Base-by-base conservation (phyloP, 2,329 filamentous ascomycete genomes). In the Ophiostoma perfectum region DNA sequence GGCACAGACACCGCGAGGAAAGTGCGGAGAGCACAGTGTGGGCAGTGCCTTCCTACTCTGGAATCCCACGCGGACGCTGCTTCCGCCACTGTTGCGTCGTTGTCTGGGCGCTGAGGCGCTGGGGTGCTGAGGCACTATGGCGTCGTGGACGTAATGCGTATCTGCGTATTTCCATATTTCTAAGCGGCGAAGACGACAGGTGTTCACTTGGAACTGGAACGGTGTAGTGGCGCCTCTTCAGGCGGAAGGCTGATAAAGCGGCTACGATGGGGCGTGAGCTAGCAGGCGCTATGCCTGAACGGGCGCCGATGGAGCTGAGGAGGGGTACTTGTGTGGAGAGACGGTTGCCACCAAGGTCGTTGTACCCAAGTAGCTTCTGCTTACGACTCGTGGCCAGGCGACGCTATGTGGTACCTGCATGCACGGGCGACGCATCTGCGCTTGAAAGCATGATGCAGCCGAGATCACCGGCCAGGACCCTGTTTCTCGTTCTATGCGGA, bases 171-270 rank as follows among this genome's bases (percentile, higher is more conserved):
- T 55, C 49, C 49, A 7, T 9, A 55, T 11, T 58, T 27, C 52
- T 27, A 58, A 60, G 63, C 18, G 7, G 9, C 8, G 64, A 71
- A 71, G 70, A 72, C 67, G 71, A 72, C 71, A 72, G 70, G 71
- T 72, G 71, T 72, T 71, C 71, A 67, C 63, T 71, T 69, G 60
- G 60, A 69, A 55, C 27, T 12, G 42, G 38, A 12, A 60, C 55
- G 63, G 41, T 9, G 18, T 27, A 44, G 58, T 11, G 27, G 27
- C 27, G 27, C 27, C 27, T 27, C 27, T 27, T 36, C 39, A 63
- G 14, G 11, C 7, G 39, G 47, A 68, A 70, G 67, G 70, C 67
- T 69, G 70, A 67, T 69, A 69, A 70, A 70, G 68, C 63, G 66
- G 70, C 64, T 55, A 55, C 18, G 64, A 64, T 49, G 65, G 45